Evolutionary conservation across 495 filamentous ascomycete genomes (phyloP).

Genomic region (Aspergillus wentii): DNA sequence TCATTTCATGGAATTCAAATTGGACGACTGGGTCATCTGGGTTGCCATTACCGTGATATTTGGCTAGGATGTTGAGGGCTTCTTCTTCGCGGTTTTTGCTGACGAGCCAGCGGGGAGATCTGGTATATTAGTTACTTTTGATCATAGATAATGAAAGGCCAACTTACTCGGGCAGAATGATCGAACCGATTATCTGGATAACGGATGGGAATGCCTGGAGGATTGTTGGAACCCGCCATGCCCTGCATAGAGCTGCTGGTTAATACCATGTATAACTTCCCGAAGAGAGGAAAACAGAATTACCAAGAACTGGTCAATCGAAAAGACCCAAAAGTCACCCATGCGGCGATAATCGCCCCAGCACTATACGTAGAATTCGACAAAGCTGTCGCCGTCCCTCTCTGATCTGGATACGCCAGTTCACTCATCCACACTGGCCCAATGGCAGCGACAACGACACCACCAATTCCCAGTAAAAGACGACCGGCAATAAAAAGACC

Average conservation of each 20-base stretch:
- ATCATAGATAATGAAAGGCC: slow-evolving; percentile 32
- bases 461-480: slow-evolving; percentile 22
- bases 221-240: slow-evolving; percentile 41
- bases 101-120: slow-evolving; percentile 30
- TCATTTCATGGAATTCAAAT: slow-evolving; percentile 23
- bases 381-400: slow-evolving; percentile 20
- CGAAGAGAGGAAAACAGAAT: too few relatives aligned
- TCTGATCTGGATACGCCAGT: slow-evolving; percentile 24
- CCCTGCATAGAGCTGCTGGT: slow-evolving; percentile 27
- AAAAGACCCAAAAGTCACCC: slow-evolving; percentile 20
- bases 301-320: slow-evolving; percentile 10
- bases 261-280: not conserved
- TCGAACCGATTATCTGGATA: slow-evolving; percentile 32
- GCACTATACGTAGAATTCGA: slow-evolving; percentile 62
- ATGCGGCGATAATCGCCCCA: slow-evolving; percentile 44
- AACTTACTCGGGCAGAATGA: too few relatives aligned
- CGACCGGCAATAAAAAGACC: slow-evolving; percentile 22
- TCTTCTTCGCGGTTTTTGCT: slow-evolving; percentile 28
- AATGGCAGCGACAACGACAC: slow-evolving; percentile 7
- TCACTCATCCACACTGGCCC: slow-evolving; percentile 26
- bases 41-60: slow-evolving; percentile 25
- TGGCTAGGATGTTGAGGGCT: slow-evolving; percentile 25
- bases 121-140: slow-evolving; percentile 18
- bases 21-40: slow-evolving; percentile 10
- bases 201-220: slow-evolving; percentile 58